phyloP scores from a whole-genome alignment of 176 grass and related monocot species.

The Oryza nivara region DNA sequence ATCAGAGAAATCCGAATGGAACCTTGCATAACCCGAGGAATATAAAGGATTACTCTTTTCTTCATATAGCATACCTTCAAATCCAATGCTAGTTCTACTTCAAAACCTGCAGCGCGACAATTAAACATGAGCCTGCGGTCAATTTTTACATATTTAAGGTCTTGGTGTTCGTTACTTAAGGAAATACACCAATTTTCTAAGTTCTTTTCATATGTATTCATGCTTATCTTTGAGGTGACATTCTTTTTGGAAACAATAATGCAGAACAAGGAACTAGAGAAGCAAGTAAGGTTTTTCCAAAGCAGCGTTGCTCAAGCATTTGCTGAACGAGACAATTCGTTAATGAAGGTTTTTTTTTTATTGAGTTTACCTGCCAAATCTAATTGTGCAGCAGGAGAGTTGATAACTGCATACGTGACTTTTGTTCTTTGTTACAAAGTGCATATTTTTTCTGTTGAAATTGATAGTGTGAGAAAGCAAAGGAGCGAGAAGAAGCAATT shows the following conservation, averaged over 20 bases:
- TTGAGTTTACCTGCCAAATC: slow-evolving; percentile 40
- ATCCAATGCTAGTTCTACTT: not conserved
- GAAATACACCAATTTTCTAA: slow-evolving; percentile 16
- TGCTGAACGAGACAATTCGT: slow-evolving; percentile 80
- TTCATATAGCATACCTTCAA: not conserved
- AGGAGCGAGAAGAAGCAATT: slow-evolving; percentile 77
- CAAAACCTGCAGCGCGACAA: not conserved
- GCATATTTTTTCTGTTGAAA: slow-evolving; percentile 37
- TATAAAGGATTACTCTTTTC: not conserved
- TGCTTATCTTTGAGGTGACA: slow-evolving; percentile 1
- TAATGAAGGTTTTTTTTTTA: slow-evolving; percentile 72
- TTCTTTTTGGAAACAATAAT: slow-evolving; percentile 40
- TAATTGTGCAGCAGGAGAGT: slow-evolving; percentile 29
- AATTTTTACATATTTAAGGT: slow-evolving; percentile 5
- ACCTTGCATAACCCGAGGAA: not conserved
- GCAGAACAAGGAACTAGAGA: slow-evolving; percentile 95
- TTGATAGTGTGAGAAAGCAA: slow-evolving; percentile 82
- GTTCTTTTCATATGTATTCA: slow-evolving; percentile 4
- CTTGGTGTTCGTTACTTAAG: slow-evolving; percentile 7
- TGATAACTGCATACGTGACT: slow-evolving; percentile 19
- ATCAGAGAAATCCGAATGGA: not conserved
- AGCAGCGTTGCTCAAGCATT: slow-evolving; percentile 88
- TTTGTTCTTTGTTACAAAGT: slow-evolving; percentile 22
- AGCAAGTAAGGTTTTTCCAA: slow-evolving; percentile 97
- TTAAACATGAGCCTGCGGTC: not conserved